Conservation (phyloP, 148 eudicot genomes). For the Persicaria maculosa region DNA sequence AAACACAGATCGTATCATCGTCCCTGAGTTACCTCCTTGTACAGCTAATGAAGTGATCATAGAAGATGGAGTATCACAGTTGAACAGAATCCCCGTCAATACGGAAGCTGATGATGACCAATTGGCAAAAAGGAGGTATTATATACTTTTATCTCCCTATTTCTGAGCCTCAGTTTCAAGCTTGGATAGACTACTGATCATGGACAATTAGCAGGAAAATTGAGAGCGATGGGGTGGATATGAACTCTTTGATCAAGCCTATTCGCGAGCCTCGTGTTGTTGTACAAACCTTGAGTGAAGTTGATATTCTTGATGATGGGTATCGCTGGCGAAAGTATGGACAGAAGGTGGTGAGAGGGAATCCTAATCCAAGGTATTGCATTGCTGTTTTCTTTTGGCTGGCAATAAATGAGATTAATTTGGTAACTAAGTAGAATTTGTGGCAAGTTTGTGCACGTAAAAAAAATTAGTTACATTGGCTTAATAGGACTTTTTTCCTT, state of each 20-base stretch:
- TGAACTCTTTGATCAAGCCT: constrained; percentile 76
- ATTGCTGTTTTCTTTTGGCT: background rate
- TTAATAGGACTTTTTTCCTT: no score
- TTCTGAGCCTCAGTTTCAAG: background rate
- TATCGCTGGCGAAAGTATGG: constrained; percentile 99
- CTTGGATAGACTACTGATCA: constrained; percentile 11
- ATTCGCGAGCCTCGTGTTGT: constrained; percentile 97
- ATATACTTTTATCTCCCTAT: background rate
- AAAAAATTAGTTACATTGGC: no score
- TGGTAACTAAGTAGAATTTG: no score
- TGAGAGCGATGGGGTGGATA: constrained; percentile 64
- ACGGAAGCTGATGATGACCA: constrained; percentile 71
- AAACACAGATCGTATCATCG: constrained; percentile 44
- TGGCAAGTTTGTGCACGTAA: no score
- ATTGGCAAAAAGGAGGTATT: constrained; percentile 65
- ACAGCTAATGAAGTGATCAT: constrained; percentile 44
- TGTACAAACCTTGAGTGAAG: constrained; percentile 92
- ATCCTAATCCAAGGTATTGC: constrained; percentile 89
- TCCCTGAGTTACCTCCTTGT: constrained; percentile 52
- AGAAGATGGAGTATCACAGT: constrained; percentile 42
- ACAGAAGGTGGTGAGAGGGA: constrained; percentile 96
- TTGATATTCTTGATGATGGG: constrained; percentile 96
- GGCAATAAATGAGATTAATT: background rate
- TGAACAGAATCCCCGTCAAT: constrained; percentile 46
- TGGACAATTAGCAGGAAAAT: constrained; percentile 49